Evolutionary conservation across 2,329 filamentous ascomycete species (phyloP), one percentile per base, ranked within the genome.

Genomic region (Phoma sp.): DNA sequence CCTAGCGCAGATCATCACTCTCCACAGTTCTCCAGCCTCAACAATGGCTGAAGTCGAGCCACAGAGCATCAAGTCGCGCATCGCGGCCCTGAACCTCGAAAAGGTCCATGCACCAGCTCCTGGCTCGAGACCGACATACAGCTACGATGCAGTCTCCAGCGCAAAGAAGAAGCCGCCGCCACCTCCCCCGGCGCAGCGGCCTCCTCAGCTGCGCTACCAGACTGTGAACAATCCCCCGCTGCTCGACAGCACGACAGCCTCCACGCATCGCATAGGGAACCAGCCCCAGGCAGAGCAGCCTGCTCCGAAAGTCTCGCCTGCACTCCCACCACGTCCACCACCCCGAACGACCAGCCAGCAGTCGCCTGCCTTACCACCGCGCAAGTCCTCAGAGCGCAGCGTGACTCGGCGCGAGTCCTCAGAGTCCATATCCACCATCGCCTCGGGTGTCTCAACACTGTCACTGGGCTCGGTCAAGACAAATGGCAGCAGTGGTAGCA

Each of bases 341-440:
- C 72, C 84, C 17, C 83, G 83, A 33, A 76, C 77, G 9, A 77
- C 53, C 45, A 77, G 77, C n/a, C 61, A 68, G 38, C 57, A 56
- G 29, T 67, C 75, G 7, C 78, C 78, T n/a, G 69, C 73, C 36
- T 65, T 81, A 33, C 78, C 79, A 36, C 75, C 78, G 17, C 73
- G 79, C 50, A 69, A 76, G 51, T 67, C 77, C 14, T 81, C 78
- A 1, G 77, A 76, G 39, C 68, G 68, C 47, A 71, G 68, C 53
- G 43, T 68, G 43, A 55, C 57, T n/a, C 60, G 69, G 52, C 70
- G 68, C 45, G 69, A 71, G 38, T 76, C 74, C 6, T 60, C 54
- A 9, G 84, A 84, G 42, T 85, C 83, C 1, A 74, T 81, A 37
- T 79, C 80, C 14, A 85, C 84, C 9, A 74, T 76, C 62, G 78